Evolutionary conservation across 306 rosid genomes (phyloP).

Genomic region (Cucurbita maxima): DNA sequence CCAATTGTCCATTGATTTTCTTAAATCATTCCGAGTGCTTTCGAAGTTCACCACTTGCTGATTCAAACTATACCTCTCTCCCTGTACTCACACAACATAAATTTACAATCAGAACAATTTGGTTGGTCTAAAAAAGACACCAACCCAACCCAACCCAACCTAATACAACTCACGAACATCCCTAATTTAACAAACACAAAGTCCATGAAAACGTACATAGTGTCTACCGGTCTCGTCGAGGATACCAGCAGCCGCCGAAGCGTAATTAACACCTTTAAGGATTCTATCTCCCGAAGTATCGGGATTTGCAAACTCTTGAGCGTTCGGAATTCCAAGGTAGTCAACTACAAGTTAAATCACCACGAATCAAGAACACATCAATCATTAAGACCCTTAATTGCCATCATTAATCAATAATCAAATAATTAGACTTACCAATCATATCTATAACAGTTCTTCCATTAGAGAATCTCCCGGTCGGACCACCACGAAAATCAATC

Average conservation of each 20-base stretch:
- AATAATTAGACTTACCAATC: conserved; percentile 24
- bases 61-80: conserved; percentile 29
- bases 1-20: conserved; percentile 21
- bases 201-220: conserved; percentile 23
- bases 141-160: too few species aligned
- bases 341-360: conserved; percentile 20
- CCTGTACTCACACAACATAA: conserved; percentile 18
- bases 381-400: background rate
- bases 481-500: conserved; percentile 34
- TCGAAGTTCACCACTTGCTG: conserved; percentile 44
- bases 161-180: too few species aligned
- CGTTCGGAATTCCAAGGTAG: conserved; percentile 49
- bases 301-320: conserved; percentile 54
- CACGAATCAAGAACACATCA: background rate
- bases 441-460: conserved; percentile 52
- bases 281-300: conserved; percentile 23
- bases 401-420: too few species aligned
- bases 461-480: conserved; percentile 76
- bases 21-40: conserved; percentile 22
- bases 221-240: conserved; percentile 62
- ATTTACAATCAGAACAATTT: too few species aligned
- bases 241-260: conserved; percentile 69
- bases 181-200: background rate
- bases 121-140: too few species aligned
- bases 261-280: conserved; percentile 59